Conservation (phyloP, 1,284 basidiomycete species). For the Apiotrichum brassicae region DNA sequence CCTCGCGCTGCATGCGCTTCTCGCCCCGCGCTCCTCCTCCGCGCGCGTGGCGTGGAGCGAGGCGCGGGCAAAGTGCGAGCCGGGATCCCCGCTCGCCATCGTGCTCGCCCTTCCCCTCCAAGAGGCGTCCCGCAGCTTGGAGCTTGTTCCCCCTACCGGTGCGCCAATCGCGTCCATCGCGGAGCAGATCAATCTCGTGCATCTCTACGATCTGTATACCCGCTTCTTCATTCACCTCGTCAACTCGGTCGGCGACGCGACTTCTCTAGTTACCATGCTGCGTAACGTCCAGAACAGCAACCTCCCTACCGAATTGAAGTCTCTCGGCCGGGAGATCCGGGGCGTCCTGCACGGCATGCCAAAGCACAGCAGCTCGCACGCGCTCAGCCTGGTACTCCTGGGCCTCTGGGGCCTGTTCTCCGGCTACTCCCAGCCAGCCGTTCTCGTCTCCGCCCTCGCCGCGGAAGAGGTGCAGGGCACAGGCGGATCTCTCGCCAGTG, state of each 20-base stretch:
- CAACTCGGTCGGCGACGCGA: conserved; percentile 22
- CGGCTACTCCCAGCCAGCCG: conserved; percentile 33
- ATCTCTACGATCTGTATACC: conserved; percentile 42
- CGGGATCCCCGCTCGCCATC: conserved; percentile 26
- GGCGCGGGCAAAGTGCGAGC: conserved; percentile 26
- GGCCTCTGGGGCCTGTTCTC: conserved; percentile 44
- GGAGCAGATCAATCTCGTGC: conserved; percentile 43
- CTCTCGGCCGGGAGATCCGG: conserved; percentile 36
- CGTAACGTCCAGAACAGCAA: conserved; percentile 24
- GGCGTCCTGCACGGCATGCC: conserved; percentile 31
- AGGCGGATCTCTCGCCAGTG: conserved; percentile 24
- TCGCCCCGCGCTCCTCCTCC: conserved; percentile 22
- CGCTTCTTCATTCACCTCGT: conserved; percentile 42
- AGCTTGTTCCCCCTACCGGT: conserved; percentile 26
- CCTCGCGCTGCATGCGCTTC: conserved; percentile 36
- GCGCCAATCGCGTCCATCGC: conserved; percentile 40
- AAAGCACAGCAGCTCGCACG: conserved; percentile 34
- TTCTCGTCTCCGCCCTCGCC: conserved; percentile 40
- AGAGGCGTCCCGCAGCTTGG: conserved; percentile 32
- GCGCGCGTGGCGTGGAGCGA: conserved; percentile 29
- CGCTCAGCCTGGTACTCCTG: conserved; percentile 44
- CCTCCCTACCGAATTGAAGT: conserved; percentile 22
- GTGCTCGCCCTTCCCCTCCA: conserved; percentile 36
- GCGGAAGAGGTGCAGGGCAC: conserved; percentile 38
- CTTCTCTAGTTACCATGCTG: conserved; percentile 25